Evolutionary conservation across 495 filamentous ascomycete genomes (phyloP), one percentile per base, ranked within the genome.

Genomic region (Penicillium simplicissimum): DNA sequence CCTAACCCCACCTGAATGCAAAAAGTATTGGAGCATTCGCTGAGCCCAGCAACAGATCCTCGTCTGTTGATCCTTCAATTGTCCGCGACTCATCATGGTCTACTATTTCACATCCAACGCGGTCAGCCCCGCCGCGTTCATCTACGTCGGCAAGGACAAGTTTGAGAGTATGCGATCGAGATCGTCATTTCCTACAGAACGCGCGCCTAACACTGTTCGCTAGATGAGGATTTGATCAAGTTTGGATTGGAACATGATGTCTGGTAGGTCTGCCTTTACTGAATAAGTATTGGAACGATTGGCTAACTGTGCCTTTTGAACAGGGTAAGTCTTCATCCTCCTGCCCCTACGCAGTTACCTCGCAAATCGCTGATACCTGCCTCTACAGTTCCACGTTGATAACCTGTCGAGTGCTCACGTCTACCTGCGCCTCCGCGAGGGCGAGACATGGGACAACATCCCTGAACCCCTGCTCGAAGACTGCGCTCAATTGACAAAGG

Each of bases 111-210:
- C 87, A 3, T 97, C 94, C 8, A 93, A 86, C 52, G 84, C 86
- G 38, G 86, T 89, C 28, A 80, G 88, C 19, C 88, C 96, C 1
- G 65, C 87, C 6, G 95, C 93, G 25, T 92, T 87, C 66, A 87
- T 98, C 64, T 98, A 98, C 71, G 91, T 97, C 34, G 95, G 95
- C 71, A 98, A 98, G 79, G 95, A 98, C 81, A 98, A 98, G 78
- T 91, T 96, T 59, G 95, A 98, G 79, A 98, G 95, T 97, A 83
- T 67, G 88, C 62, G 58, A 28, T 23, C 21, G 34, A 61, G 14
- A 31, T 33, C 28, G 28, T 42, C 34, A 45, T 69, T 53, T 34
- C 33, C 45, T 53, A 48, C 59, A 60, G 49, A 63, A 40, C 8
- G 10, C 51, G 37, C 47, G 60, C 55, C 67, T 74, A 67, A 76